Base-by-base conservation (phyloP, 495 filamentous ascomycete genomes). In the Daldinia concentrica region DNA sequence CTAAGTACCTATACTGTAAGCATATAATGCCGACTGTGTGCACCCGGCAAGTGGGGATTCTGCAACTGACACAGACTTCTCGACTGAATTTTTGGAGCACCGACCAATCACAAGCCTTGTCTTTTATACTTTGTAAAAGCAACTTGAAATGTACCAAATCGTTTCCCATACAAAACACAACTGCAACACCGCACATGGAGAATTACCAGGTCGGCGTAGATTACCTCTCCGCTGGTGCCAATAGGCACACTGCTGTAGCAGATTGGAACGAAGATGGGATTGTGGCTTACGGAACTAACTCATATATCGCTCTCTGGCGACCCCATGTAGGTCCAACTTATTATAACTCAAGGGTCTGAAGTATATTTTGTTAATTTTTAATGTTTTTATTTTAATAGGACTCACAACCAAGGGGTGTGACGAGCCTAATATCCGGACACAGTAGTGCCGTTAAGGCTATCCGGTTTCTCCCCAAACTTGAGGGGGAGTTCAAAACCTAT, bases 251-350 rank as follows among this genome's bases (percentile, higher is more conserved):
- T 27, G 89, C 89, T 15, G 92, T 92, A 12, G 93, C 95, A 14
- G 95, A 98, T 80, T 99, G 95, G 95, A 88, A 93, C 75, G 75
- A 82, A 6, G 81, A 88, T 37, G 89, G 91, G 12, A 79, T 94
- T 60, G 85, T 98, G 39, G 96, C 95, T 50, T 99, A 92, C 81
- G 95, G 95, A 39, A 91, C 94, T 29, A 93, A 93, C 80, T 88
- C 88, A 64, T 95, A 95, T 81, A 84, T 98, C 65, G 95, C 94
- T 32, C 75, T 98, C 58, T 98, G 95, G 95, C 83, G 90, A 74
- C 93, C 95, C 52, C 76, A 86, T 77, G 93, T 97, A 89, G 70
- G 89, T 79, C 48, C 27, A 12, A 39, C 63, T 43, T 22, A n/a
- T 34, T 59, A 41, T 50, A 24, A 48, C 24, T 11, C 43, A 48